A percentile compares a stretch with the other conserved stretches of the same genome.
phyloP scores from a whole-genome alignment of 1,139 yeast genomes.

The Magnusiomyces ingens region DNA sequence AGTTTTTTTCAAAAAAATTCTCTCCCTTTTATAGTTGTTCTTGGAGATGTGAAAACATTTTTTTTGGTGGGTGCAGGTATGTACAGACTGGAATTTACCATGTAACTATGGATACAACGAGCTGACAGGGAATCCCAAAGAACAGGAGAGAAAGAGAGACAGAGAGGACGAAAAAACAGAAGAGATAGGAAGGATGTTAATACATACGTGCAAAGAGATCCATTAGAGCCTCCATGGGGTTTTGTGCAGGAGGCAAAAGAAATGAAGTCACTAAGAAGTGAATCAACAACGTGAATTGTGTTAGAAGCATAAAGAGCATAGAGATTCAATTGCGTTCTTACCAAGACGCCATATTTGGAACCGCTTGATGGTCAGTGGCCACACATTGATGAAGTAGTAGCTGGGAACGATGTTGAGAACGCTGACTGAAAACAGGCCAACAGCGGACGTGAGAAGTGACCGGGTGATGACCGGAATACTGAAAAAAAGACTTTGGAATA shows the following conservation, averaged over 20 bases:
- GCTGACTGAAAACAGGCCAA: slow-evolving; percentile 23
- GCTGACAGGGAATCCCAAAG: slow-evolving; percentile 9
- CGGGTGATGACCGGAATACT: slow-evolving; percentile 30
- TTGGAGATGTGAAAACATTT: no score
- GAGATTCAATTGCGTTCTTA: slow-evolving; percentile 17
- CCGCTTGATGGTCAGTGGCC: slow-evolving; percentile 25
- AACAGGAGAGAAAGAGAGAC: slow-evolving; percentile 3
- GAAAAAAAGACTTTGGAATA: slow-evolving; percentile 16
- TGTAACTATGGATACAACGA: no score
- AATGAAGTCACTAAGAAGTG: slow-evolving; percentile 27
- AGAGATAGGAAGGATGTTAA: background rate
- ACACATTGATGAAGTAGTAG: slow-evolving; percentile 23
- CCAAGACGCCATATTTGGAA: slow-evolving; percentile 32
- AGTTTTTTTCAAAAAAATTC: background rate
- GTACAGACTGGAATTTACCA: no score
- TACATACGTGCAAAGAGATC: slow-evolving; percentile 29
- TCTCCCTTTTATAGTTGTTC: no score
- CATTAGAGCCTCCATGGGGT: slow-evolving; percentile 27
- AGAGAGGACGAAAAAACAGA: slow-evolving; percentile 2
- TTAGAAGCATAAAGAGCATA: background rate
- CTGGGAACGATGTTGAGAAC: slow-evolving; percentile 20
- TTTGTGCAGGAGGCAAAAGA: slow-evolving; percentile 24
- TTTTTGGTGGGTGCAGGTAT: no score
- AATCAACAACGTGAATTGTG: background rate
- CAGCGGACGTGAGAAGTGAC: slow-evolving; percentile 22